These are phyloP conservation scores for Stellera chamaejasme DNA, from an alignment of 345 rosid species.

Conservation along the genomic window DNA sequence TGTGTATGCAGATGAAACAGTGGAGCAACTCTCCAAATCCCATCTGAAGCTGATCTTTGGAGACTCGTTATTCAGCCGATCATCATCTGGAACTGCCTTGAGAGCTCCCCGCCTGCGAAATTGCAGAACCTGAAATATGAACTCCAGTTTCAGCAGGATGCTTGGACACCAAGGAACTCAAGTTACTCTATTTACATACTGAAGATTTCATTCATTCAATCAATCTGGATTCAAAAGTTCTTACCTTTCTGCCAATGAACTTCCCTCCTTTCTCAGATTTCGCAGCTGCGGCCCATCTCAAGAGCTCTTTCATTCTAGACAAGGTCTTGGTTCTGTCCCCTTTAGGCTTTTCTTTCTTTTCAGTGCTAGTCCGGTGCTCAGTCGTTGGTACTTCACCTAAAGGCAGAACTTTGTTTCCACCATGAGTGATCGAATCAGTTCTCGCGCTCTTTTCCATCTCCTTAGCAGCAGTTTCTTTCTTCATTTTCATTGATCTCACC, in stretches of 20 bases:
- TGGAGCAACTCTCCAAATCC: slow-evolving; percentile 67
- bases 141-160: too few relatives aligned
- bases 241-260: slow-evolving; percentile 56
- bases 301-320: slow-evolving; percentile 69
- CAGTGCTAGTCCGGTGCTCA: slow-evolving; percentile 12
- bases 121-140: slow-evolving; percentile 30
- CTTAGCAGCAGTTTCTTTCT: slow-evolving; percentile 28
- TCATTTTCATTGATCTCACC: slow-evolving; percentile 33
- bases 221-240: too few relatives aligned
- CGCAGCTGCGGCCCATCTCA: slow-evolving; percentile 74
- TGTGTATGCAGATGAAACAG: slow-evolving; percentile 36
- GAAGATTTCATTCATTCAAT: too few relatives aligned
- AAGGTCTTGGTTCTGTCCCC: slow-evolving; percentile 45
- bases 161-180: too few relatives aligned
- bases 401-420: slow-evolving; percentile 46
- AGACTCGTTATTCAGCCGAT: slow-evolving; percentile 39
- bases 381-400: slow-evolving; percentile 20
- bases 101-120: slow-evolving; percentile 34
- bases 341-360: slow-evolving; percentile 31
- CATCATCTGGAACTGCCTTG: slow-evolving; percentile 44
- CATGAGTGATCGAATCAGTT: slow-evolving; percentile 23
- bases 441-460: slow-evolving; percentile 18
- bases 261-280: slow-evolving; percentile 62
- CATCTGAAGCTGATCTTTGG: slow-evolving; percentile 70
- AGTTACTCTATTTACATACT: too few relatives aligned